Percentiles rank a stretch among this genome's conserved stretches.
These are phyloP conservation scores for Hamiltosporidium magnivora DNA, from an alignment of 371 early-diverging fungal genomes.

Conservation along the genomic window DNA sequence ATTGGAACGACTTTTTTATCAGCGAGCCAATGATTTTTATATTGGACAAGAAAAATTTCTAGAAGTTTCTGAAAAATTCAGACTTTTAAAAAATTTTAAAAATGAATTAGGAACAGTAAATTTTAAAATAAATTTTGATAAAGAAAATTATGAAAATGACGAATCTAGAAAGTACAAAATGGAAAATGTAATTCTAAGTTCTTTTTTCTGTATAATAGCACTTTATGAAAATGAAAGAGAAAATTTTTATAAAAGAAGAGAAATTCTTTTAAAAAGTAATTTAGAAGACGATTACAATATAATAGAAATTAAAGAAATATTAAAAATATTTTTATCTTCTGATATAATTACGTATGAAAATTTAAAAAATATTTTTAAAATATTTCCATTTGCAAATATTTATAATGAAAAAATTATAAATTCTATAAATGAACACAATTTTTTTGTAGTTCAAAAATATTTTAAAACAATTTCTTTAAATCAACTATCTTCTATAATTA, in stretches of 20 bases:
- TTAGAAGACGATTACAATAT: neutral
- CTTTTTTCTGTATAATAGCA: too few species aligned
- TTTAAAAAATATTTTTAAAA: too few species aligned
- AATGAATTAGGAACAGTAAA: neutral
- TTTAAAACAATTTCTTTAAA: conserved; percentile 30
- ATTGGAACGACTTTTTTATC: conserved; percentile 22
- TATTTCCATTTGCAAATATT: neutral
- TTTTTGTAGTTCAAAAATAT: conserved; percentile 31
- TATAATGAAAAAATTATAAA: conserved; percentile 10
- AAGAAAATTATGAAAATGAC: too few species aligned
- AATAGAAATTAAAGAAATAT: neutral
- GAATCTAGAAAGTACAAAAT: too few species aligned
- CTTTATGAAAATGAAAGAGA: too few species aligned
- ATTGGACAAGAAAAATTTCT: conserved; percentile 28
- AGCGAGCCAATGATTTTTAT: conserved; percentile 25
- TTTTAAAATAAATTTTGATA: too few species aligned
- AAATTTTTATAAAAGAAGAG: too few species aligned
- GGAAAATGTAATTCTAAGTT: too few species aligned
- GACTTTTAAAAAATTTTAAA: neutral
- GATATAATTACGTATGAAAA: too few species aligned
- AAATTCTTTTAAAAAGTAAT: neutral
- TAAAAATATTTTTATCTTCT: too few species aligned
- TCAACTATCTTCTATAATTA: conserved; percentile 22
- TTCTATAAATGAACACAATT: conserved; percentile 44
- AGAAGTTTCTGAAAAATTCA: conserved; percentile 1